Conservation (phyloP, 306 rosid genomes). For the Cucurbita argyrosperma region DNA sequence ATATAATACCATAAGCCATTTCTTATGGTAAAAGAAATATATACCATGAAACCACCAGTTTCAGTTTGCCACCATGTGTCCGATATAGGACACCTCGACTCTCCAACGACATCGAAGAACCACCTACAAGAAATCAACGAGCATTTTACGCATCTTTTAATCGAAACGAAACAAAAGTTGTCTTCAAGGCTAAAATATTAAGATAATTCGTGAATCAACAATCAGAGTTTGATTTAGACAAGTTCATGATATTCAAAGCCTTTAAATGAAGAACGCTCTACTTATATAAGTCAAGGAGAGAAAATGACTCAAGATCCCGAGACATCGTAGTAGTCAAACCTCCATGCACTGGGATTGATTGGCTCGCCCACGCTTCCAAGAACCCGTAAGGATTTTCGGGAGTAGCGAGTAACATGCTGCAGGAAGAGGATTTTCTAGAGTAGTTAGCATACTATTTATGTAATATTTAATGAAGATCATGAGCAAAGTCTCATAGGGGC, state of each 20-base stretch:
- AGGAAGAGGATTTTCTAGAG: background rate
- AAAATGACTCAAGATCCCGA: too few relatives aligned
- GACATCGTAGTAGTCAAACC: slow-evolving; percentile 17
- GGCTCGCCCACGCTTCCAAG: slow-evolving; percentile 99
- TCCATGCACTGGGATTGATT: slow-evolving; percentile 99
- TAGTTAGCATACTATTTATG: background rate
- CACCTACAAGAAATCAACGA: slow-evolving; percentile 39
- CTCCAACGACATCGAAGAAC: slow-evolving; percentile 87
- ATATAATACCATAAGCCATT: background rate
- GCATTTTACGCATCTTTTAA: background rate
- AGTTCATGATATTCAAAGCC: too few relatives aligned
- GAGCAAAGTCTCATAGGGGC: background rate
- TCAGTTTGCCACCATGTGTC: slow-evolving; percentile 99
- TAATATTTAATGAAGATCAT: background rate
- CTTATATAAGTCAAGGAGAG: too few relatives aligned
- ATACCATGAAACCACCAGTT: slow-evolving; percentile 99
- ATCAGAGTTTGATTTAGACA: too few relatives aligned
- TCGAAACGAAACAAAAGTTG: background rate
- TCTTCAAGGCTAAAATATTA: background rate
- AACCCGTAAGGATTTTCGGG: slow-evolving; percentile 75
- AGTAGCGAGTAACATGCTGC: slow-evolving; percentile 85
- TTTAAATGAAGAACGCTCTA: too few relatives aligned
- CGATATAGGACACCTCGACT: slow-evolving; percentile 90
- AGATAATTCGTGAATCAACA: too few relatives aligned
- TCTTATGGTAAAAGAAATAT: background rate